Conservation (phyloP, 805 yeast species). For the Clavispora santaluciae region DNA sequence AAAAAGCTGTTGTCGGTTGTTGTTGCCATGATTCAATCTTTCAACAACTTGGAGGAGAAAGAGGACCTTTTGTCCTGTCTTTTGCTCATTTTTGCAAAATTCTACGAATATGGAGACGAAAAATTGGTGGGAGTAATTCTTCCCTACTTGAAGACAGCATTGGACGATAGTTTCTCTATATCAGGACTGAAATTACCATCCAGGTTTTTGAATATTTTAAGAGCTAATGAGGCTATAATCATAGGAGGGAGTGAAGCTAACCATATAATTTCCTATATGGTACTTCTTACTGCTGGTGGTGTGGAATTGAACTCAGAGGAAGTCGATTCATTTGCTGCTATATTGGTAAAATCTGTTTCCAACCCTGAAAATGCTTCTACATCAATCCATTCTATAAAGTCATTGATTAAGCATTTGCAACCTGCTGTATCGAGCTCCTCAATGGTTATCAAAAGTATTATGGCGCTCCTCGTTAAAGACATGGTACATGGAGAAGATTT, state of each 20-base stretch:
- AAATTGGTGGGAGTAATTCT: slow-evolving; percentile 45
- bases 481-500: slow-evolving; percentile 13
- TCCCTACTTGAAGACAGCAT: slow-evolving; percentile 34
- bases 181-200: slow-evolving; percentile 18
- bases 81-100: slow-evolving; percentile 54
- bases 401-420: slow-evolving; percentile 41
- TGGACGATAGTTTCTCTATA: slow-evolving; percentile 17
- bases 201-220: slow-evolving; percentile 18
- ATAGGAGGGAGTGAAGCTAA: slow-evolving; percentile 14
- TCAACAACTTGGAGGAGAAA: slow-evolving; percentile 55
- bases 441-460: slow-evolving; percentile 43
- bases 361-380: slow-evolving; percentile 21
- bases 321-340: slow-evolving; percentile 16
- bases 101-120: slow-evolving; percentile 43
- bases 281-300: slow-evolving; percentile 33
- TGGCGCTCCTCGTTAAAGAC: slow-evolving; percentile 33
- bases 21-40: slow-evolving; percentile 56
- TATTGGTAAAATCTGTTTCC: slow-evolving; percentile 22
- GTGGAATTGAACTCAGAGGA: slow-evolving; percentile 23
- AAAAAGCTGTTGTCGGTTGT: slow-evolving; percentile 48
- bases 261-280: slow-evolving; percentile 29
- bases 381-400: slow-evolving; percentile 54
- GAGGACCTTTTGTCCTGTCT: slow-evolving; percentile 69
- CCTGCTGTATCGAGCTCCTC: slow-evolving; percentile 26
- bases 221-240: slow-evolving; percentile 1